A percentile compares a stretch with the other conserved stretches of the same genome.
Evolutionary conservation across 192 early-diverging fungal genomes (phyloP).

Genomic region (Cladochytrium replicatum): DNA sequence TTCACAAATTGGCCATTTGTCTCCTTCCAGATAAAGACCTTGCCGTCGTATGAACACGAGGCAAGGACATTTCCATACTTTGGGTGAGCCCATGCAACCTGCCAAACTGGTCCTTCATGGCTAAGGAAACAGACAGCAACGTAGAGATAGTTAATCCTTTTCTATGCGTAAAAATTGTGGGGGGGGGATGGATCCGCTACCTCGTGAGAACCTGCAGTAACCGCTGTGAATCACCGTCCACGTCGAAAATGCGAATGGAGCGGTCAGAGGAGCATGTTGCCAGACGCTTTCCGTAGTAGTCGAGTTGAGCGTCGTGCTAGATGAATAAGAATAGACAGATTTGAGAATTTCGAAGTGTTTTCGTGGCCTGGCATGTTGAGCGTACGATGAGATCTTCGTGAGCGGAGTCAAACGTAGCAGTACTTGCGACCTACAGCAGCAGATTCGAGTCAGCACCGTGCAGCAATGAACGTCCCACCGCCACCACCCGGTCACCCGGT

Average conservation of each 20-base stretch:
- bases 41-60: slow-evolving; percentile 92
- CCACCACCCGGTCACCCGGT: no score
- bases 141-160: neutral
- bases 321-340: neutral
- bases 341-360: neutral
- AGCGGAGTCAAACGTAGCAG: neutral
- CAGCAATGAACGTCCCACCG: no score
- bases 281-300: slow-evolving; percentile 81
- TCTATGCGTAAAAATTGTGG: neutral
- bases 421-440: neutral
- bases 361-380: no score
- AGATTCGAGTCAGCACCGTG: no score
- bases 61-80: slow-evolving; percentile 94
- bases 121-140: slow-evolving; percentile 27
- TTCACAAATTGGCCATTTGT: slow-evolving; percentile 66
- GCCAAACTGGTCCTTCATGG: slow-evolving; percentile 98
- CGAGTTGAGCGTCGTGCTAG: slow-evolving; percentile 69
- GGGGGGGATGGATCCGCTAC: slow-evolving; percentile 25
- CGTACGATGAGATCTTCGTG: slow-evolving; percentile 3
- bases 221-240: slow-evolving; percentile 61
- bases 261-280: slow-evolving; percentile 97
- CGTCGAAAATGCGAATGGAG: slow-evolving; percentile 86
- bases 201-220: slow-evolving; percentile 61
- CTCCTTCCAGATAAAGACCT: slow-evolving; percentile 94
- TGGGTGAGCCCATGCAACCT: slow-evolving; percentile 97